phyloP scores from a whole-genome alignment of 2,329 filamentous ascomycete genomes.

The Xylaria sp. region DNA sequence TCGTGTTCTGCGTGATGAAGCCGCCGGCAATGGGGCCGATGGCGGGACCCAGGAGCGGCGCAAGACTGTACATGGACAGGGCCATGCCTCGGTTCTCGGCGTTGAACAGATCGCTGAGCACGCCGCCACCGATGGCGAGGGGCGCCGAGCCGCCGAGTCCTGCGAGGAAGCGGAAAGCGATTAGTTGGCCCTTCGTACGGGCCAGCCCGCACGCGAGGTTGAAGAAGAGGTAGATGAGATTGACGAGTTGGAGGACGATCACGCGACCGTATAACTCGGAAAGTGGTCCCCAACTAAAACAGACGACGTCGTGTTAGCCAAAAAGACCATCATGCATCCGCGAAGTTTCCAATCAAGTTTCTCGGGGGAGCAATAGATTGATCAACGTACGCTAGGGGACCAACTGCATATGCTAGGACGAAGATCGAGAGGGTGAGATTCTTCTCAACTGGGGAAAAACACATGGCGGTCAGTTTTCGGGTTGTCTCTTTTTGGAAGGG shows the following conservation, averaged over 20 bases:
- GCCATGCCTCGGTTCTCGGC: constrained; percentile 59
- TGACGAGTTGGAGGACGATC: constrained; percentile 48
- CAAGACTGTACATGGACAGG: constrained; percentile 57
- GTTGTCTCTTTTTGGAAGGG: not conserved
- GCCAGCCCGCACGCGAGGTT: constrained; percentile 56
- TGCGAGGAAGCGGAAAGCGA: constrained; percentile 53
- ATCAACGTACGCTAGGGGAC: constrained; percentile 39
- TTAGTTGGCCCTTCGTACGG: constrained; percentile 47
- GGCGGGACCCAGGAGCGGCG: constrained; percentile 60
- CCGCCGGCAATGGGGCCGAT: constrained; percentile 62
- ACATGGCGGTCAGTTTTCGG: constrained; percentile 3
- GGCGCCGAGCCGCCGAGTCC: constrained; percentile 55
- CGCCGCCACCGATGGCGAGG: constrained; percentile 36
- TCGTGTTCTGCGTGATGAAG: constrained; percentile 58
- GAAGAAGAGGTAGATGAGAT: constrained; percentile 47
- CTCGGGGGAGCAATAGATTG: not conserved
- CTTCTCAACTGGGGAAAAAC: constrained; percentile 31
- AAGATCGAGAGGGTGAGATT: constrained; percentile 46
- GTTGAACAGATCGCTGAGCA: constrained; percentile 42
- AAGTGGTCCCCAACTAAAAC: constrained; percentile 40
- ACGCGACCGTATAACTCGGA: constrained; percentile 53
- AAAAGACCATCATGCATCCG: not conserved
- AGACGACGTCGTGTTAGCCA: not conserved
- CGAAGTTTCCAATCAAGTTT: not conserved
- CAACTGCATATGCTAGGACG: constrained; percentile 49